Evolutionary conservation across 352 stramenopile genomes (phyloP).

Genomic region (Globisporangium iwayamae): DNA sequence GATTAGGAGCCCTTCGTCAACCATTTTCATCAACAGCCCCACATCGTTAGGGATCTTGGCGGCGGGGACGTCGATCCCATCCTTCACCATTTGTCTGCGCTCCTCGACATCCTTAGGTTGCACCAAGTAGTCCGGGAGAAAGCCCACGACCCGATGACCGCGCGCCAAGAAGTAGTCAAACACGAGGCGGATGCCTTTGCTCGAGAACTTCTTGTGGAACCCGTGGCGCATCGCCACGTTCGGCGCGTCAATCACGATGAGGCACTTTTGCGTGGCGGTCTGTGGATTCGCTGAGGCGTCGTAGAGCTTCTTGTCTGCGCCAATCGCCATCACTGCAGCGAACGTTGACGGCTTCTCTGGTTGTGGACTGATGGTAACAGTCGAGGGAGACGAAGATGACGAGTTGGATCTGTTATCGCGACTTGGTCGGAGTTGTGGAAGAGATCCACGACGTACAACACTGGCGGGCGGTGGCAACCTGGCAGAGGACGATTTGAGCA

Average conservation of each 20-base stretch:
- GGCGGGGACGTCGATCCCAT: constrained; percentile 29
- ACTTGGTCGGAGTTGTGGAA: neutral
- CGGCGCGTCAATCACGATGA: constrained; percentile 65
- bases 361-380: constrained; percentile 4
- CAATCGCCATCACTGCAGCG: constrained; percentile 43
- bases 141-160: constrained; percentile 76
- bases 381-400: constrained; percentile 3
- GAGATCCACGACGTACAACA: constrained; percentile 1
- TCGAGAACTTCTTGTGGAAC: constrained; percentile 72
- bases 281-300: constrained; percentile 21
- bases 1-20: constrained; percentile 70
- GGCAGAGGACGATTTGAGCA: neutral
- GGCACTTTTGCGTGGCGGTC: constrained; percentile 24
- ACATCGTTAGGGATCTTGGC: constrained; percentile 76
- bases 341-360: constrained; percentile 21
- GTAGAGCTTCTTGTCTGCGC: constrained; percentile 23
- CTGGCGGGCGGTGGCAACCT: neutral
- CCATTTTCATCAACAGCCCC: constrained; percentile 56
- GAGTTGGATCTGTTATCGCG: neutral
- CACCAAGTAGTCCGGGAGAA: constrained; percentile 83
- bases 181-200: constrained; percentile 63
- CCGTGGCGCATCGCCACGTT: constrained; percentile 85
- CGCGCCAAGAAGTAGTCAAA: constrained; percentile 66
- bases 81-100: constrained; percentile 22
- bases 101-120: constrained; percentile 43